A percentile compares a stretch with the other conserved stretches of the same genome.
These are phyloP conservation scores for Annulohypoxylon moriforme DNA, from an alignment of 495 filamentous ascomycete species.

Conservation along the genomic window DNA sequence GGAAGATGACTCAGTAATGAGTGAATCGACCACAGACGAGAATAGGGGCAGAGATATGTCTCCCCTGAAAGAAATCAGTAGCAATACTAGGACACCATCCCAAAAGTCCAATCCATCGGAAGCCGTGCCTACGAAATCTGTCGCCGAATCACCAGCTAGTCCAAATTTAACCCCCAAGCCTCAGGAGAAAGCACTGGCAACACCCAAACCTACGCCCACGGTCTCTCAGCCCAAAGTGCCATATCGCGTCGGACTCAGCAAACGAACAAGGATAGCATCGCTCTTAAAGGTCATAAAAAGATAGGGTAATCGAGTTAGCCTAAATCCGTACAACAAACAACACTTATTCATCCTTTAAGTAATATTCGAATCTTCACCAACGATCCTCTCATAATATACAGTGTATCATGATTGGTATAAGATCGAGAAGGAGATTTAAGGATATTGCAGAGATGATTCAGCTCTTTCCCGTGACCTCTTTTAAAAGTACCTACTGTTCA, in stretches of 20 bases:
- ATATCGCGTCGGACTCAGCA: constrained; percentile 76
- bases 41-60: constrained; percentile 9
- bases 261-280: constrained; percentile 71
- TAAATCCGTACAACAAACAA: neutral
- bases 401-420: no score
- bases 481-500: no score
- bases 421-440: no score
- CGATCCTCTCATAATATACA: no score
- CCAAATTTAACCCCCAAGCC: constrained; percentile 14
- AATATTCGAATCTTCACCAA: no score
- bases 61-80: constrained; percentile 37
- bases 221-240: constrained; percentile 58
- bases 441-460: no score
- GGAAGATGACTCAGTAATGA: constrained; percentile 4
- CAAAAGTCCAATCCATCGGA: constrained; percentile 13
- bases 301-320: constrained; percentile 45
- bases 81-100: constrained; percentile 31
- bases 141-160: constrained; percentile 11
- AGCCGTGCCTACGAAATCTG: constrained; percentile 4
- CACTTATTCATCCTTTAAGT: no score
- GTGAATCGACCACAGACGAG: neutral
- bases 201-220: constrained; percentile 6
- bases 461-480: no score
- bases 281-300: constrained; percentile 73
- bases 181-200: constrained; percentile 25